Base-by-base conservation (phyloP, 768 basidiomycete genomes). In the Pleurotus tuoliensis region DNA sequence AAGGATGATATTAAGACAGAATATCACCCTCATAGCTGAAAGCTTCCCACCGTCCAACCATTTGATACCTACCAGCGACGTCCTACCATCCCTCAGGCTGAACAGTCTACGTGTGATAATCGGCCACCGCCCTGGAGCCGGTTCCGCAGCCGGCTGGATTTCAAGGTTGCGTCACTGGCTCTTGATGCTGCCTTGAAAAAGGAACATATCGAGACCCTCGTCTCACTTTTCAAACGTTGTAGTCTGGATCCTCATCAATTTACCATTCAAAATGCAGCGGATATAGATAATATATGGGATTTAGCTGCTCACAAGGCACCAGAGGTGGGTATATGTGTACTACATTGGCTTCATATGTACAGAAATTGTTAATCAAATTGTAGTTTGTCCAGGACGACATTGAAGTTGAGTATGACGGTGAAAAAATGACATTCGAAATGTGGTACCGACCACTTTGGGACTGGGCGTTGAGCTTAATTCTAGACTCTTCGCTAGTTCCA, bases 401-500 rank as follows among this genome's bases (percentile, higher is more conserved):
- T 59, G 13, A 43, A 15, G 59, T 65, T 34, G 53, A 57, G 11
- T 69, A 67, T 55, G 56, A 61, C 11, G 56, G 58, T 0, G 56
- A 61, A 22, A 37, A 52, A 4, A 55, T 56, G 0, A 18, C 45
- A 8, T 69, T 57, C 56, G 57, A 64, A 8, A 46, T 74, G 6
- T 64, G 59, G 41, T 59, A 53, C 11, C 57, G 61, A 2, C 56
- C 64, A 3, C 47, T 70, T 1, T 68, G 63, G 63, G 58, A 65
- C 24, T 75, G 71, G 70, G 60, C 56, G 0, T 6, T 54, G 16
- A 64, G 67, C 39, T 57, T 75, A 7, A 44, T 77, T 1, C 25
- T 47, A n/a, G 65, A 76, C 30, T 61, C 61, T 0, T 16, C 37
- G 0, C 61, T 71, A 6, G 60, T 61, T 1, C 56, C 56, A 0